Evolutionary conservation across 1,284 basidiomycete genomes (phyloP), one percentile per base, ranked within the genome.

Genomic region (Austroboletus novae-zelandiae): DNA sequence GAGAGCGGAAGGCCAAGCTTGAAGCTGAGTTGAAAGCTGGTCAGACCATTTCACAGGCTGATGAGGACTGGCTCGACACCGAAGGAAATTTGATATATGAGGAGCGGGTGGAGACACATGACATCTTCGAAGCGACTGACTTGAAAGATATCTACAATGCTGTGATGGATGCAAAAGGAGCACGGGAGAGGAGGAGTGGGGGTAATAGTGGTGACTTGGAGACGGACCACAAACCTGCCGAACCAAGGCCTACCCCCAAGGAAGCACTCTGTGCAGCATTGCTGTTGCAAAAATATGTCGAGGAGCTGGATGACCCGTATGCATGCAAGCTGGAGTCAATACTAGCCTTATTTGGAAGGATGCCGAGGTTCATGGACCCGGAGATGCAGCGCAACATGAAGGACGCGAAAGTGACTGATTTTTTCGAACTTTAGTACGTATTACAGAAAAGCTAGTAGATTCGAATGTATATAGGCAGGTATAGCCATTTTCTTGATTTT

Each of bases 51-150:
- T 47, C 30, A 2, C 31, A 53, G 9, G 5, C n/a, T 34, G 49
- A 57, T 32, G 2, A 57, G 11, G 37, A 43, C 0, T 57, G 43
- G 55, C n/a, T 57, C 0, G 49, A 57, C 27, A 6, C 15, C 45
- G 31, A 15, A 18, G 49, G 44, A 1, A 57, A 57, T 20, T 11
- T 57, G 4, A 8, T 52, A 6, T 29, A 57, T 39, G 43, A 57
- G 31, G 46, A 45, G 14, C 0, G 14, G 3, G 11, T 54, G 2
- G 32, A 2, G 40, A 53, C n/a, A n/a, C n/a, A n/a, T n/a, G n/a
- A n/a, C n/a, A n/a, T n/a, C n/a, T n/a, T n/a, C n/a, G n/a, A n/a
- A n/a, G n/a, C n/a, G 1, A 35, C 11, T 9, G 34, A 35, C 34
- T n/a, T n/a, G n/a, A 15, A 35, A 35, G 34, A 35, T 35, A 35